These are phyloP conservation scores for Laguncularia racemosa DNA, from an alignment of 345 rosid genomes.

Conservation along the genomic window DNA sequence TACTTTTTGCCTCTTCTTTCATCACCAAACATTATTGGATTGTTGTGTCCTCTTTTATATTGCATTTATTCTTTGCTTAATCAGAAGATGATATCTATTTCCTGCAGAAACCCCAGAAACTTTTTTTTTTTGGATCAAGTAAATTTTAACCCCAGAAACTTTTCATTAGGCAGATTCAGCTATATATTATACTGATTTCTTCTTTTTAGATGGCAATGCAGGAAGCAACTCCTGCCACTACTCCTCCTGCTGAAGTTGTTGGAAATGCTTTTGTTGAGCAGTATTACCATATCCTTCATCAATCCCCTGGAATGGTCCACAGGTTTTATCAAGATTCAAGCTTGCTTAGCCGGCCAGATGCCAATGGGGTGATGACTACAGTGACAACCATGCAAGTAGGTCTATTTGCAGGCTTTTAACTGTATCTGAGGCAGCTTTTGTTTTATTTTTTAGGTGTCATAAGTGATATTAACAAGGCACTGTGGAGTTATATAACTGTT, in stretches of 20 bases:
- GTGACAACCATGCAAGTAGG: constrained; percentile 60
- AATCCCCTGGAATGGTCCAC: constrained; percentile 43
- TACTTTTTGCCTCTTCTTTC: no score
- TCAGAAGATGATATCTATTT: no score
- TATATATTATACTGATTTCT: background rate
- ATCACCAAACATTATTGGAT: no score
- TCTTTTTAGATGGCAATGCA: constrained; percentile 46
- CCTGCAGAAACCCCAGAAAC: no score
- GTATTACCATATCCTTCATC: constrained; percentile 64
- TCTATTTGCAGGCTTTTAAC: background rate
- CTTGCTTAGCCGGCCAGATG: constrained; percentile 51
- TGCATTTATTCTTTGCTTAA: no score
- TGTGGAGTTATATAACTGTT: no score
- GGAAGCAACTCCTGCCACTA: constrained; percentile 28
- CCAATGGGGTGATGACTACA: constrained; percentile 38
- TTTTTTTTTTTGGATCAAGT: no score
- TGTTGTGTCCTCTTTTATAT: no score
- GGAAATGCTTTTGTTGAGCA: constrained; percentile 71
- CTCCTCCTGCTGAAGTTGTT: constrained; percentile 39
- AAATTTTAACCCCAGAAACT: no score
- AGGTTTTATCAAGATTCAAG: constrained; percentile 69
- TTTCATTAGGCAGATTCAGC: no score
- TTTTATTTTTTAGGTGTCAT: background rate
- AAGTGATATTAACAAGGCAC: background rate
- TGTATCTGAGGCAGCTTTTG: background rate